Conservation (phyloP, 495 filamentous ascomycete genomes). For the Podospora comata region DNA sequence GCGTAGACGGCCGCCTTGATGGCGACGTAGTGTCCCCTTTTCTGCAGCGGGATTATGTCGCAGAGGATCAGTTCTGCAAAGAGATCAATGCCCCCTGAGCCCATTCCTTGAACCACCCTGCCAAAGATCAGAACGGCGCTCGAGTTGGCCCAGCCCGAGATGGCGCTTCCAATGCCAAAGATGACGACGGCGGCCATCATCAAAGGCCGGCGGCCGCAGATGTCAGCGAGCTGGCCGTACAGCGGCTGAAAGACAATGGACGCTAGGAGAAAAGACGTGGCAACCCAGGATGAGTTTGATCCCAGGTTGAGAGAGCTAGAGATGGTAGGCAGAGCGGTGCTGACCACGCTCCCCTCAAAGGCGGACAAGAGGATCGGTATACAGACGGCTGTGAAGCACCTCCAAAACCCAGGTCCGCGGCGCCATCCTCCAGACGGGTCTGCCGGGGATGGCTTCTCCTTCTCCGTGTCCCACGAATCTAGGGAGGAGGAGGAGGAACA, state of each 20-base stretch:
- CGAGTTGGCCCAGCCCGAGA: slow-evolving; percentile 37
- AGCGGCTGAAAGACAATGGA: slow-evolving; percentile 37
- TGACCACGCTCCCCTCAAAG: slow-evolving; percentile 51
- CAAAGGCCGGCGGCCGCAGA: slow-evolving; percentile 49
- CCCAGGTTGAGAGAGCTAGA: slow-evolving; percentile 31
- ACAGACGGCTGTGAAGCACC: slow-evolving; percentile 40
- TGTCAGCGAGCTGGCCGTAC: slow-evolving; percentile 45
- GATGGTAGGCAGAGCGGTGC: slow-evolving; percentile 48
- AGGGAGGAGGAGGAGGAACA: background rate
- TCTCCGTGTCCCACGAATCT: background rate
- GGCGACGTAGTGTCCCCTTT: slow-evolving; percentile 59
- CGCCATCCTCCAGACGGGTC: slow-evolving; percentile 18
- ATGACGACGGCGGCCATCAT: slow-evolving; percentile 44
- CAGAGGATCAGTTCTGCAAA: slow-evolving; percentile 46
- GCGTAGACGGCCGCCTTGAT: slow-evolving; percentile 68
- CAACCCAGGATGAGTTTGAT: slow-evolving; percentile 32
- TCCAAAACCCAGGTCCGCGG: slow-evolving; percentile 37
- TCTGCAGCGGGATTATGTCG: slow-evolving; percentile 68
- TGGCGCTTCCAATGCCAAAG: slow-evolving; percentile 43
- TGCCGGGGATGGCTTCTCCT: background rate
- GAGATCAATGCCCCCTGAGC: slow-evolving; percentile 66
- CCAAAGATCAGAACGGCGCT: slow-evolving; percentile 66
- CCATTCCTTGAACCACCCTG: slow-evolving; percentile 73
- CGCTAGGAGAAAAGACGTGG: slow-evolving; percentile 29
- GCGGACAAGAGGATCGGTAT: slow-evolving; percentile 41